phyloP scores from a whole-genome alignment of 2,329 filamentous ascomycete species.

The Sporothrix schenckii region DNA sequence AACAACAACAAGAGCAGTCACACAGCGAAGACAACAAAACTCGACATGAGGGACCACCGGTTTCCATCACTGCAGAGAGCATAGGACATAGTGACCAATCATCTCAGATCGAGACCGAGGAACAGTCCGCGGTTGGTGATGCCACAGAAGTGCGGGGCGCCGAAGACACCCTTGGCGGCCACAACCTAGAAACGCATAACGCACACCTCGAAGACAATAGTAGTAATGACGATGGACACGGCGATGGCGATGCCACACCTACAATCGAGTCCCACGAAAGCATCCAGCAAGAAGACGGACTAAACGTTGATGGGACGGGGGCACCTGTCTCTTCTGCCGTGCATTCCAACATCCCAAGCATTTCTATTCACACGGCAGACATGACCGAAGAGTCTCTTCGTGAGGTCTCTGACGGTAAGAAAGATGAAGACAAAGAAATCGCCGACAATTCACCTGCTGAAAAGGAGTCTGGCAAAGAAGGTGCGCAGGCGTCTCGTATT shows the following conservation, averaged over 20 bases:
- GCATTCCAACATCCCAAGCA: neutral
- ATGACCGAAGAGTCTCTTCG: neutral
- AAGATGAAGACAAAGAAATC: neutral
- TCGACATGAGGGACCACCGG: neutral
- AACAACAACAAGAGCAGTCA: neutral
- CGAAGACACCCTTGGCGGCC: neutral
- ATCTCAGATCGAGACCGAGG: neutral
- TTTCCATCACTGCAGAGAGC: neutral
- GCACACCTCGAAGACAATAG: neutral
- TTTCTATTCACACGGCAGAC: slow-evolving; percentile 4
- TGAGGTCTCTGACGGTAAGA: neutral
- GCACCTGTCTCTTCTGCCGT: neutral
- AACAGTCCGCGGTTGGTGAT: neutral
- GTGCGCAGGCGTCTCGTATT: neutral
- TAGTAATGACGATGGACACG: too few relatives aligned
- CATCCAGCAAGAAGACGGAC: neutral
- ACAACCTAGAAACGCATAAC: too few relatives aligned
- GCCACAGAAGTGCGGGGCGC: neutral
- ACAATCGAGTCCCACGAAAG: neutral
- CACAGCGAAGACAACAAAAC: too few relatives aligned
- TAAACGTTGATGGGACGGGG: neutral
- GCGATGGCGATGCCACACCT: neutral
- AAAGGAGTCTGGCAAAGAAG: neutral
- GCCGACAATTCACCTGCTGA: neutral
- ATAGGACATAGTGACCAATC: too few relatives aligned